A percentile compares a stretch with the other conserved stretches of the same genome.
Evolutionary conservation across 2,329 filamentous ascomycete genomes (phyloP).

Genomic region (Beauveria varroae): DNA sequence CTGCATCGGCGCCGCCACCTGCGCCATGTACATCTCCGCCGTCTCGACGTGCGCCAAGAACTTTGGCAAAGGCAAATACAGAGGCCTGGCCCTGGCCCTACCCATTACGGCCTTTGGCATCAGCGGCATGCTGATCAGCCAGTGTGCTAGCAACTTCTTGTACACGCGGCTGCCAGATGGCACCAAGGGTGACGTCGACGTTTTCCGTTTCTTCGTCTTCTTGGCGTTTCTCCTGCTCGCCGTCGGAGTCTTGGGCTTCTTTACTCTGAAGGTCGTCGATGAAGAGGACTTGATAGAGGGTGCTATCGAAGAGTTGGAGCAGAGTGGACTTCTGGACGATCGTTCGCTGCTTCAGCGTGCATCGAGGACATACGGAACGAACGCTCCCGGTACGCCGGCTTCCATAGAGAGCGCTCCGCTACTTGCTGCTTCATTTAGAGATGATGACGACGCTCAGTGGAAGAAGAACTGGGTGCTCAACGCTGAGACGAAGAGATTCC

Average conservation of each 20-base stretch:
- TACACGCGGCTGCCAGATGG: conserved; percentile 62
- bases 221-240: conserved; percentile 62
- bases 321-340: conserved; percentile 73
- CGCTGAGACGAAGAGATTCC: conserved; percentile 77
- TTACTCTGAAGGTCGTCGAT: conserved; percentile 71
- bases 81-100: conserved; percentile 79
- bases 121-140: conserved; percentile 93
- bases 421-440: conserved; percentile 28
- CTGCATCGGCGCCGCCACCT: conserved; percentile 74
- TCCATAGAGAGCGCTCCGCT: conserved; percentile 38
- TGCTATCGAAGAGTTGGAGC: conserved; percentile 82
- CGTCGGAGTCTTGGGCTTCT: conserved; percentile 65
- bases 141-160: conserved; percentile 72
- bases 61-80: conserved; percentile 81
- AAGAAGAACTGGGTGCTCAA: conserved; percentile 92
- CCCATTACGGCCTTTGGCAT: conserved; percentile 91
- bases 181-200: conserved; percentile 55
- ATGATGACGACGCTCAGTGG: conserved; percentile 43
- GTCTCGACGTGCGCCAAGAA: conserved; percentile 98
- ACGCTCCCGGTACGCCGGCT: conserved; percentile 27
- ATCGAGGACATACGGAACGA: conserved; percentile 55
- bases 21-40: conserved; percentile 79
- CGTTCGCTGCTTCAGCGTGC: conserved; percentile 61
- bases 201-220: conserved; percentile 85
- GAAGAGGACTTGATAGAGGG: conserved; percentile 85